Conservation (phyloP, 306 rosid genomes). For the Prunus mume region DNA sequence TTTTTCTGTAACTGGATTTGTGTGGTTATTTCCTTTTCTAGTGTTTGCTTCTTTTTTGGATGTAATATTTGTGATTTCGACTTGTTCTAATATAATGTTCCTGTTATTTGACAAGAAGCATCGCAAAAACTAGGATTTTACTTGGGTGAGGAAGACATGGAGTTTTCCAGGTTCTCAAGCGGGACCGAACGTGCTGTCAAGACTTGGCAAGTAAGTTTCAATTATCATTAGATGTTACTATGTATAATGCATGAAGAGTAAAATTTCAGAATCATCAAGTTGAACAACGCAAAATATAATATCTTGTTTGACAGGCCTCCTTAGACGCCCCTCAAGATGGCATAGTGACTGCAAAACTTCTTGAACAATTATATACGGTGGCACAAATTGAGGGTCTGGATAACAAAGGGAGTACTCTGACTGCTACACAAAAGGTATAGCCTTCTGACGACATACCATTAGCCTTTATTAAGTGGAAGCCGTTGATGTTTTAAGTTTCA, state of each 20-base stretch:
- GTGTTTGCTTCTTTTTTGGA: too few relatives aligned
- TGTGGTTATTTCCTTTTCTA: too few relatives aligned
- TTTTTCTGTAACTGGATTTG: neutral
- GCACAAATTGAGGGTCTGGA: slow-evolving; percentile 24
- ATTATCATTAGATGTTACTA: neutral
- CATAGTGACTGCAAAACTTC: slow-evolving; percentile 75
- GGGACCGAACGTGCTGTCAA: slow-evolving; percentile 93
- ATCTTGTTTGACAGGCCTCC: slow-evolving; percentile 49
- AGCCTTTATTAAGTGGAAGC: neutral
- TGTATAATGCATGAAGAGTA: neutral
- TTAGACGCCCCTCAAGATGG: slow-evolving; percentile 73
- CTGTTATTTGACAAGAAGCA: slow-evolving; percentile 56
- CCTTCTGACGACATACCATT: slow-evolving; percentile 1
- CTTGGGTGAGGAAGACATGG: slow-evolving; percentile 91
- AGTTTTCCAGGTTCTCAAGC: slow-evolving; percentile 69
- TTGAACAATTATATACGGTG: slow-evolving; percentile 44
- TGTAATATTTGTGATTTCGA: neutral
- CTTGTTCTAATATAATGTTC: neutral
- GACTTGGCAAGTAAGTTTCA: slow-evolving; percentile 90
- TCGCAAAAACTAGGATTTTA: slow-evolving; percentile 75
- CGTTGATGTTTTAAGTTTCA: neutral
- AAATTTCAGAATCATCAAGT: neutral
- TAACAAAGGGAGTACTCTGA: slow-evolving; percentile 3
- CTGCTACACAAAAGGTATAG: neutral
- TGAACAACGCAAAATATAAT: neutral